Evolutionary conservation across 2,329 filamentous ascomycete genomes (phyloP), one percentile per base, ranked within the genome.

Genomic region (Epichloe coenophiala): DNA sequence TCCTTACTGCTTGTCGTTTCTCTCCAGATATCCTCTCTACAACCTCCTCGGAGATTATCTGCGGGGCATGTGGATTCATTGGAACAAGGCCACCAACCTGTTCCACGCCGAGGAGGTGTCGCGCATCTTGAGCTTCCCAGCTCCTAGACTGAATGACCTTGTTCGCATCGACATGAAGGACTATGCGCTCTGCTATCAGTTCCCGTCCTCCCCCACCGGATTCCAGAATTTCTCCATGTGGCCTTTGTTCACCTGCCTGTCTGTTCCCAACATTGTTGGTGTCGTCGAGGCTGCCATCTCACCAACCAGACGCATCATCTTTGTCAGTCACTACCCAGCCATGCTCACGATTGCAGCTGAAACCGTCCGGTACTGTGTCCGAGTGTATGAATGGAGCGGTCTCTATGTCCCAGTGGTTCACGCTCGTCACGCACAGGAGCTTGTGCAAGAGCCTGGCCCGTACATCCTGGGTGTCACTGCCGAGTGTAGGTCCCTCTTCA

Each of bases 171-270:
- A 98, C 68, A 98, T 98, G 93, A 98, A 98, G 74, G 93, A 98
- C 64, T 98, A 98, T 60, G 93, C 93, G 2, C 77, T 98, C 8
- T 98, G 93, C 78, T 98, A 98, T 67, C 93, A 98, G 67, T 98
- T 98, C 68, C 93, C 93, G 2, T 95, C 93, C 0, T 95, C 89
- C 93, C 93, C 93, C 1, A 97, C 90, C 1, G 93, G 91, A 19
- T 98, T 97, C 76, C 93, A 98, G 70, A 98, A 98, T 71, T 98
- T 98, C 60, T 81, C 90, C 70, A 95, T 97, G 89, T 98, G 93
- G 93, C 93, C 93, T 4, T 72, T 98, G 48, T 98, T 97, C 73
- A 89, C 83, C 60, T 98, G 93, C 65, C 70, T 98, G 58, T 97
- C 93, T 0, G 91, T 98, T 56, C 93, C 93, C 51, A 98, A 98